These are phyloP conservation scores for Lavandula angustifolia DNA, from an alignment of 257 asterid species.

Conservation along the genomic window DNA sequence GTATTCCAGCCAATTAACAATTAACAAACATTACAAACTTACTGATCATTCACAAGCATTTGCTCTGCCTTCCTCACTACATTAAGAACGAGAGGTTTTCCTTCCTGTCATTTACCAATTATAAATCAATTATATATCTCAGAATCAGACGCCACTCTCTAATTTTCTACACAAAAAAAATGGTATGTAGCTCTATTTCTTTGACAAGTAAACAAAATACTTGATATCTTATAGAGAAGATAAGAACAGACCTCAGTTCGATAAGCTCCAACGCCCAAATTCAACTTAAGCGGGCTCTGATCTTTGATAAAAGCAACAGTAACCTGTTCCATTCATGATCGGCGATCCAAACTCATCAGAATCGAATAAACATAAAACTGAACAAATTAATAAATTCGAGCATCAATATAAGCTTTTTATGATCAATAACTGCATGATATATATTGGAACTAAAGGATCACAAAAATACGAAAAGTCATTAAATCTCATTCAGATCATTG, in stretches of 20 bases:
- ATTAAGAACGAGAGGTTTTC: conserved; percentile 79
- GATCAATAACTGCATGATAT: neutral
- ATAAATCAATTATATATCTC: neutral
- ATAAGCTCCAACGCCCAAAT: conserved; percentile 83
- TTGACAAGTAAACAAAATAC: neutral
- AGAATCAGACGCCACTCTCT: neutral
- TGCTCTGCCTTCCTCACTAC: conserved; percentile 81
- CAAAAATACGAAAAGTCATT: neutral
- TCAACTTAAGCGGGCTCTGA: conserved; percentile 67
- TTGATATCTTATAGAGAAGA: neutral
- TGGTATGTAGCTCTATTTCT: neutral
- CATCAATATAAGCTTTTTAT: neutral
- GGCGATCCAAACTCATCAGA: conserved; percentile 27
- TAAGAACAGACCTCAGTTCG: conserved; percentile 68
- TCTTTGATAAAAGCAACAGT: conserved; percentile 83
- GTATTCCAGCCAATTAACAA: conserved; percentile 7
- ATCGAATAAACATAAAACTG: conserved; percentile 7
- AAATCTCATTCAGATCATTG: conserved; percentile 12
- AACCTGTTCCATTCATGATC: conserved; percentile 49
- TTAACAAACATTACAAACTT: conserved; percentile 28
- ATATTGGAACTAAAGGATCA: neutral
- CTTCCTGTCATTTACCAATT: conserved; percentile 57
- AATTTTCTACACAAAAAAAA: conserved; percentile 7
- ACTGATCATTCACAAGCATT: conserved; percentile 68
- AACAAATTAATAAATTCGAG: conserved; percentile 4